Evolutionary conservation across 2,329 filamentous ascomycete genomes (phyloP).

Genomic region (Verticillium alfalfae): DNA sequence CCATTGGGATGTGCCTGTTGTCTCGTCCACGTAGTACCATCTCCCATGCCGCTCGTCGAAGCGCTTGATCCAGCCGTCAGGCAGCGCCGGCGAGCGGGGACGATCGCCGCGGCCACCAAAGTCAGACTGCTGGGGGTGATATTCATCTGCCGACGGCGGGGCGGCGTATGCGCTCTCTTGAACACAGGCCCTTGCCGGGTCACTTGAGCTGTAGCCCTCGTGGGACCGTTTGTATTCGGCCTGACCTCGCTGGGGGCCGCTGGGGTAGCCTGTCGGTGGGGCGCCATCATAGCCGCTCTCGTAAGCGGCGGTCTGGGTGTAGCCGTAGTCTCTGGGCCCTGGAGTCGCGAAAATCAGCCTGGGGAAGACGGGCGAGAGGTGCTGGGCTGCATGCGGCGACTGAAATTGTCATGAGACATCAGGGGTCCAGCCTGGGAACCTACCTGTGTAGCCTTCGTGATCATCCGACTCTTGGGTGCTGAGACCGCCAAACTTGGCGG

Average conservation of each 20-base stretch:
- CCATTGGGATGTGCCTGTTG: slow-evolving; percentile 53
- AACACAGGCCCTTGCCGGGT: slow-evolving; percentile 1
- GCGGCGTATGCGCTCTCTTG: slow-evolving; percentile 10
- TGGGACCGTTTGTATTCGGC: slow-evolving; percentile 8
- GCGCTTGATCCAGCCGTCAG: slow-evolving; percentile 49
- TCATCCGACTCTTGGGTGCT: slow-evolving; percentile 24
- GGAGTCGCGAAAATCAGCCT: neutral
- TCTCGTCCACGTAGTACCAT: slow-evolving; percentile 53
- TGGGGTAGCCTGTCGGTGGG: slow-evolving; percentile 8
- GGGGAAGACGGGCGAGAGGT: neutral
- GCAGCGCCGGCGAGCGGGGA: slow-evolving; percentile 32
- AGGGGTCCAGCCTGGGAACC: neutral
- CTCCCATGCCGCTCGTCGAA: slow-evolving; percentile 49
- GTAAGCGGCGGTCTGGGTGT: slow-evolving; percentile 6
- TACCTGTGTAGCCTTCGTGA: slow-evolving; percentile 7
- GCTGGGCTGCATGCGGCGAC: neutral
- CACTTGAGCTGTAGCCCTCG: slow-evolving; percentile 7
- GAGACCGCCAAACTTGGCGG: slow-evolving; percentile 33
- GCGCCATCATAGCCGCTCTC: slow-evolving; percentile 7
- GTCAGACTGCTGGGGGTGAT: slow-evolving; percentile 3
- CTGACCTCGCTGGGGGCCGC: slow-evolving; percentile 10
- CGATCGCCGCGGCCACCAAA: slow-evolving; percentile 8
- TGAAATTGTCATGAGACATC: neutral
- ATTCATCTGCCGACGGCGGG: slow-evolving; percentile 4
- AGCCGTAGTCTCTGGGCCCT: slow-evolving; percentile 8